phyloP scores from a whole-genome alignment of 768 basidiomycete species.

The Neoboletus brunneissimus region DNA sequence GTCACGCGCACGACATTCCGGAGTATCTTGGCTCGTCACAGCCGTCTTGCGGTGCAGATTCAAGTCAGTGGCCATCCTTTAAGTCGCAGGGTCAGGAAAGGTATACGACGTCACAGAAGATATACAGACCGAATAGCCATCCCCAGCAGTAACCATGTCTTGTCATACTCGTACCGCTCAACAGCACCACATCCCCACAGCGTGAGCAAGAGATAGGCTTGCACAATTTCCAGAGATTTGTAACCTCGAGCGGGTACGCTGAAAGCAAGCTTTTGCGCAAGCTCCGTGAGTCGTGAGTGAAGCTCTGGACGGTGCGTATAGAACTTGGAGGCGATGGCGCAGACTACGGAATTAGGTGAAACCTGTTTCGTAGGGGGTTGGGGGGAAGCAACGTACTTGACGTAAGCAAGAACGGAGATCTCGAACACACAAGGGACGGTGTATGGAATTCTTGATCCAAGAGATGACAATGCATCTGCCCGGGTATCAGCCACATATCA shows the following conservation, averaged over 20 bases:
- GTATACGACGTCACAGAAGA: not conserved
- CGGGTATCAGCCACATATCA: constrained; percentile 7
- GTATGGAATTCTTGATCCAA: constrained; percentile 91
- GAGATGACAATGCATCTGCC: constrained; percentile 73
- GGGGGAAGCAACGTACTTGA: constrained; percentile 57
- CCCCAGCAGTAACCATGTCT: constrained; percentile 87
- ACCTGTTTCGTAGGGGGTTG: not conserved
- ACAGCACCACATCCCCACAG: constrained; percentile 94
- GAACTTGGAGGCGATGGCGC: constrained; percentile 91
- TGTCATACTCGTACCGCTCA: constrained; percentile 94
- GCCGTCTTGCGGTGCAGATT: constrained; percentile 89
- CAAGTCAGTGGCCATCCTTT: constrained; percentile 91
- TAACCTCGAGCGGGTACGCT: constrained; percentile 81
- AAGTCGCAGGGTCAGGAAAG: constrained; percentile 10
- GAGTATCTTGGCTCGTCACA: constrained; percentile 55
- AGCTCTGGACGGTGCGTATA: constrained; percentile 81
- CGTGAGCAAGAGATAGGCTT: constrained; percentile 87
- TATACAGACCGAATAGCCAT: constrained; percentile 72
- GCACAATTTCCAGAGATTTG: constrained; percentile 93
- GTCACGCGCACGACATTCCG: constrained; percentile 79
- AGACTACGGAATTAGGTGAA: constrained; percentile 53
- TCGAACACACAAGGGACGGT: constrained; percentile 87
- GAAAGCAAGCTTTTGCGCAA: constrained; percentile 87
- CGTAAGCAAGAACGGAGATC: constrained; percentile 93
- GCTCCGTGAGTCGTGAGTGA: constrained; percentile 72